These are phyloP conservation scores for Gossypium gossypioides DNA, from an alignment of 441 rosid genomes.

Conservation along the genomic window DNA sequence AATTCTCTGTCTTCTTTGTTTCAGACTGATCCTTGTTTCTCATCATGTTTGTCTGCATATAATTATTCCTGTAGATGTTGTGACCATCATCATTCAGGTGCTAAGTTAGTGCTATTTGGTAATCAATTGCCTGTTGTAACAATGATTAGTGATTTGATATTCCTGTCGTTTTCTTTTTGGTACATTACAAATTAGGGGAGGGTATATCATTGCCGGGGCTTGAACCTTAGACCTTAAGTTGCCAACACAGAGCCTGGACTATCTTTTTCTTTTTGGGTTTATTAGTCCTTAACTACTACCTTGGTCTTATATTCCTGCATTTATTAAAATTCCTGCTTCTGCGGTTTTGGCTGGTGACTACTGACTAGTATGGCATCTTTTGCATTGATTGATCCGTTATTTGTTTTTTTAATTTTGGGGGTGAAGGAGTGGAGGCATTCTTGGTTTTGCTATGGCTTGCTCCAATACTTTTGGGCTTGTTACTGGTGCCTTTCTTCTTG, in stretches of 20 bases:
- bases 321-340: not conserved
- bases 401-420: not conserved
- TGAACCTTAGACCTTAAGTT: too few relatives aligned
- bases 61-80: not conserved
- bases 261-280: not conserved
- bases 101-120: not conserved
- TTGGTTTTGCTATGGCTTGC: slow-evolving; percentile 77
- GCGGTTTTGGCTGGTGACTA: not conserved
- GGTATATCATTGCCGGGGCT: too few relatives aligned
- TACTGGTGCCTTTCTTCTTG: slow-evolving; percentile 80
- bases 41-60: not conserved
- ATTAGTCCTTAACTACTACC: too few relatives aligned
- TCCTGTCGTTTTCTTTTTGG: not conserved
- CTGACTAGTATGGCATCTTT: not conserved
- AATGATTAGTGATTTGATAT: not conserved
- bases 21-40: slow-evolving; percentile 1
- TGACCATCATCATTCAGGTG: not conserved
- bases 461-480: slow-evolving; percentile 85
- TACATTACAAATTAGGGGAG: too few relatives aligned
- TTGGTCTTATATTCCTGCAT: not conserved
- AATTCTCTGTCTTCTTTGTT: not conserved
- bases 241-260: not conserved
- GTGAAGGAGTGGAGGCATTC: slow-evolving; percentile 41
- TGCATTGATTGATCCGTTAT: not conserved
- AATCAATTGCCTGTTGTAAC: not conserved